Evolutionary conservation across 1,284 basidiomycete species (phyloP).

Genomic region (Rhodotorula sp.): DNA sequence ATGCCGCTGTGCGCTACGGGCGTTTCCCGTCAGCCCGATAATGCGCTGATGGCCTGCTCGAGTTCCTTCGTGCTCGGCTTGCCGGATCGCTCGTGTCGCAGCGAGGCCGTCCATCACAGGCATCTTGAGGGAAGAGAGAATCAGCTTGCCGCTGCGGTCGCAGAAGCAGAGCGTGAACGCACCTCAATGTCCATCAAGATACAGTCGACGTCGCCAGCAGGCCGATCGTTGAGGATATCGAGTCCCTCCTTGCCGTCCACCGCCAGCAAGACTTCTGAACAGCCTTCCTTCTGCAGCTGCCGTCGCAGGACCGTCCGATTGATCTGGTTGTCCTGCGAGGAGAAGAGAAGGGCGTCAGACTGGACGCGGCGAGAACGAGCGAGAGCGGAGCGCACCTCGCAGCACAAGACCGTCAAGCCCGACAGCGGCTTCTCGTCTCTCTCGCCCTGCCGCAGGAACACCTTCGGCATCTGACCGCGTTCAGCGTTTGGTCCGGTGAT

Average conservation of each 20-base stretch:
- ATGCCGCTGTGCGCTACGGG: conserved; percentile 20
- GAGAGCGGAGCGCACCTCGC: conserved; percentile 11
- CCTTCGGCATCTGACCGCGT: conserved; percentile 2
- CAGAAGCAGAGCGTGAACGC: neutral
- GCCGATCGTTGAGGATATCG: conserved; percentile 4
- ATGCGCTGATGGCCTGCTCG: conserved; percentile 9
- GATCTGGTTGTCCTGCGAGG: conserved; percentile 30
- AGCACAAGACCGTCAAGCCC: conserved; percentile 22
- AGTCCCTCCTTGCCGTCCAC: conserved; percentile 31
- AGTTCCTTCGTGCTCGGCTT: conserved; percentile 7
- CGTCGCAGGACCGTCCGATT: conserved; percentile 28
- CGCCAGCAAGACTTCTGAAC: conserved; percentile 18
- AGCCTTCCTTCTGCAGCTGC: conserved; percentile 29
- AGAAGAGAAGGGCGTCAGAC: no score
- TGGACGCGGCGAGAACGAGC: neutral
- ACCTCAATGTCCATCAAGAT: conserved; percentile 36
- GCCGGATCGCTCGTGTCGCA: conserved; percentile 28
- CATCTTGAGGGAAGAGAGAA: conserved; percentile 4
- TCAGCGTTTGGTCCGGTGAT: conserved; percentile 17
- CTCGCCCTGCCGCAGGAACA: conserved; percentile 13
- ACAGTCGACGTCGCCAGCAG: conserved; percentile 9
- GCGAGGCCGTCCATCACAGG: conserved; percentile 30
- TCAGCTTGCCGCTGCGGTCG: neutral
- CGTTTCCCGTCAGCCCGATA: conserved; percentile 32
- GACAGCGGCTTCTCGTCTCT: conserved; percentile 3